Evolutionary conservation across 805 yeast genomes (phyloP), one percentile per base, ranked within the genome.

Genomic region (Wickerhamomyces hampshirensis): DNA sequence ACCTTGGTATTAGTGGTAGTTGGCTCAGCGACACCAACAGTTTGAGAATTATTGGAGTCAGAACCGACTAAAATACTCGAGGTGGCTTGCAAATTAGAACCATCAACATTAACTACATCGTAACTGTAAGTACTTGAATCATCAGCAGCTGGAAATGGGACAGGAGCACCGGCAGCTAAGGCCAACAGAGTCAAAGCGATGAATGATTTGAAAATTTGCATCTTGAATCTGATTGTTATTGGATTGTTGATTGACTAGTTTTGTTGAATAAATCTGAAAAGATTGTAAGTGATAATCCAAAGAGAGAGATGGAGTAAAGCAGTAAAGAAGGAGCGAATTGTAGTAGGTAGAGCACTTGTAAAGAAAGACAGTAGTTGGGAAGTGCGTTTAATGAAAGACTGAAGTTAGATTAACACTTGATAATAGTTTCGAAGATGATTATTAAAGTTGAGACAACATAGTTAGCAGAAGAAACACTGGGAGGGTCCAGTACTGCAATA

Each of bases 61-160:
- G 42, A 38, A 19, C 39, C 53, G 19, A 45, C 33, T 17, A 34
- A 34, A 13, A 49, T 19, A 21, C 50, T 43, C 17, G 48, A 45
- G 24, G 58, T 51, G 30, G 50, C 37, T 34, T 44, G 47, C 19
- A 41, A 38, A 40, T 51, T 44, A 32, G 55, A 48, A 24, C 56
- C 58, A 38, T 54, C 59, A 24, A 44, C 57, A 32, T 54, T 52
- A 24, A 54, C 49, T 32, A 52, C 53, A 14, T 48, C 47, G 34
- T 52, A 52, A 17, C 40, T 41, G 46, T 35, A 54, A 18, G 50
- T 48, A 36, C 33, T 35, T 23, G 45, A 24, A 19, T 33, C 41
- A n/a, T 37, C 45, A 18, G 55, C 47, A 3, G 15, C 23, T 18
- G 54, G 50, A 9, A 37, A 15, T 14, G 53, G 49, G 15, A 42